Percentiles rank a stretch among this genome's conserved stretches.
These are phyloP conservation scores for Pilatotrama ljubarskyi DNA, from an alignment of 768 basidiomycete genomes.

Conservation along the genomic window DNA sequence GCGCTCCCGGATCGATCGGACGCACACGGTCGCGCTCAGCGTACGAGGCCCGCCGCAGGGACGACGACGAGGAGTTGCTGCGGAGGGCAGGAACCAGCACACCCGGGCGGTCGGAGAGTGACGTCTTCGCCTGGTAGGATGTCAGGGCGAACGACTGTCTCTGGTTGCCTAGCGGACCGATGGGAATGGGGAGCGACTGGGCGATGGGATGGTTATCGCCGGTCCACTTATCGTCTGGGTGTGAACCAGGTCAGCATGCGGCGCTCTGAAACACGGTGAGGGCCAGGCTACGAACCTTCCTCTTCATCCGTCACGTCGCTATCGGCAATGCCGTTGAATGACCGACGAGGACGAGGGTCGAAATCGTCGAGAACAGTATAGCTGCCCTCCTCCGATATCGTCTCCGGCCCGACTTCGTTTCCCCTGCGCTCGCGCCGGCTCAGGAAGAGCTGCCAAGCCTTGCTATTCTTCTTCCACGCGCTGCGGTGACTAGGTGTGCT, in stretches of 20 bases:
- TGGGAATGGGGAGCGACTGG: slow-evolving; percentile 64
- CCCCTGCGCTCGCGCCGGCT: slow-evolving; percentile 31
- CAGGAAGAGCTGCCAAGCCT: slow-evolving; percentile 64
- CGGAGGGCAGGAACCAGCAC: slow-evolving; percentile 32
- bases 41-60: slow-evolving; percentile 61
- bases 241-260: background rate
- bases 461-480: slow-evolving; percentile 66
- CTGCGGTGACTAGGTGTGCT: slow-evolving; percentile 68
- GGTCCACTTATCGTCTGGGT: slow-evolving; percentile 16
- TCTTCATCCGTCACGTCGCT: slow-evolving; percentile 20
- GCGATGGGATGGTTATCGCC: slow-evolving; percentile 34
- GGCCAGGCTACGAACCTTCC: slow-evolving; percentile 10
- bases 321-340: slow-evolving; percentile 13
- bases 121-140: slow-evolving; percentile 57
- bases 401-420: slow-evolving; percentile 18
- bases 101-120: slow-evolving; percentile 41
- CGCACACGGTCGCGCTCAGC: slow-evolving; percentile 67
- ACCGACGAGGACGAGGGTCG: slow-evolving; percentile 3
- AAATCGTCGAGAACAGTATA: slow-evolving; percentile 13
- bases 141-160: slow-evolving; percentile 49
- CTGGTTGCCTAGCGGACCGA: slow-evolving; percentile 38
- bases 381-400: slow-evolving; percentile 34
- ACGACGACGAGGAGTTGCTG: slow-evolving; percentile 44
- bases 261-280: background rate
- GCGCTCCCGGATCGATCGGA: slow-evolving; percentile 65